phyloP scores from a whole-genome alignment of 2,329 filamentous ascomycete species.

The Lachnum nothofagi region DNA sequence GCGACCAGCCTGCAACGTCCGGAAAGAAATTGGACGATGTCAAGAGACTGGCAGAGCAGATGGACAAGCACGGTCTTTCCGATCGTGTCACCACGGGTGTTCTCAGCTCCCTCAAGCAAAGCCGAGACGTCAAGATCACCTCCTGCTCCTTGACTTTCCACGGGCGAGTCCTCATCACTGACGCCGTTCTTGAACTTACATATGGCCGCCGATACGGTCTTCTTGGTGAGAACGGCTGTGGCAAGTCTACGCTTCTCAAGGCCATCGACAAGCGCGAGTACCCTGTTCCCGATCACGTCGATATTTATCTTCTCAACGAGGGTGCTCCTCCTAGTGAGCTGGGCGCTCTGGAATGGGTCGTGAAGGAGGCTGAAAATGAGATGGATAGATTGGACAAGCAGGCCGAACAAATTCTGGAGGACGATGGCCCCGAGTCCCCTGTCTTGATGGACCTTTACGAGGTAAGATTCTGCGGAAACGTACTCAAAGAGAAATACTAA shows the following conservation, averaged over 20 bases:
- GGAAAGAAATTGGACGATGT: slow-evolving; percentile 72
- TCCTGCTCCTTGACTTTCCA: slow-evolving; percentile 94
- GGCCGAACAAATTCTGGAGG: slow-evolving; percentile 85
- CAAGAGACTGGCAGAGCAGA: slow-evolving; percentile 82
- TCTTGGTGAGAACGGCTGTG: slow-evolving; percentile 97
- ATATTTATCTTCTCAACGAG: slow-evolving; percentile 97
- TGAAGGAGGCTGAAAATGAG: slow-evolving; percentile 88
- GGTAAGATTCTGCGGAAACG: slow-evolving; percentile 47
- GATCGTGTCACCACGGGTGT: slow-evolving; percentile 98
- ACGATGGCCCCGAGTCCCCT: slow-evolving; percentile 85
- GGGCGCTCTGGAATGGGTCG: slow-evolving; percentile 95
- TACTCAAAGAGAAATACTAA: slow-evolving; percentile 15
- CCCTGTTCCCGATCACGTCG: slow-evolving; percentile 91
- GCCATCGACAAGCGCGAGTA: slow-evolving; percentile 89
- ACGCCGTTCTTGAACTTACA: slow-evolving; percentile 88
- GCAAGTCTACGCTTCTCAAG: slow-evolving; percentile 97
- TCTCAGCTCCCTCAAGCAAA: slow-evolving; percentile 74
- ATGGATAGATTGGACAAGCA: slow-evolving; percentile 82
- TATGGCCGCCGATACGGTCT: slow-evolving; percentile 91
- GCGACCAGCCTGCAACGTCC: slow-evolving; percentile 64
- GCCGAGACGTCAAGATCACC: slow-evolving; percentile 95
- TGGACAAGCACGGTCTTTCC: slow-evolving; percentile 93
- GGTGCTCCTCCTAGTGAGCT: slow-evolving; percentile 84
- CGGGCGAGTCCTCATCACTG: slow-evolving; percentile 90
- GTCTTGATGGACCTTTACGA: slow-evolving; percentile 93